Evolutionary conservation across 805 yeast species (phyloP), one percentile per base, ranked within the genome.

Genomic region (Torulaspora maleeae): DNA sequence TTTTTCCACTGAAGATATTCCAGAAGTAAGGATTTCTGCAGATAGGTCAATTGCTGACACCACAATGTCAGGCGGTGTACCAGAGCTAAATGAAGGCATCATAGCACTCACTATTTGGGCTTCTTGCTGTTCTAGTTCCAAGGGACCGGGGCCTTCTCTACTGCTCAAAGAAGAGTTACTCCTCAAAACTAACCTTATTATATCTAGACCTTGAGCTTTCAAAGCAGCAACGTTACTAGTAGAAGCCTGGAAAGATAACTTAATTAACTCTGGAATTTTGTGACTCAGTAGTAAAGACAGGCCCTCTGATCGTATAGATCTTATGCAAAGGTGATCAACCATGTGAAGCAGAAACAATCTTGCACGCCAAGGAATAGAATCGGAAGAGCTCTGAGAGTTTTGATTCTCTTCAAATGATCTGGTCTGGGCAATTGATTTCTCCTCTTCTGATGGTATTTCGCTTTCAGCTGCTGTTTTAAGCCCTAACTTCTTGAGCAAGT

Each of bases 21-120:
- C 74, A n/a, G 83, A 76, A 4, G 80, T 77, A 19, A 90, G 73
- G 56, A 91, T 81, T 44, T 80, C 81, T 0, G 95, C 89, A 29
- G 86, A 79, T 1, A 89, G 84, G 33, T 78, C 77, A 28, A 91
- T 76, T 0, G 96, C 96, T 43, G 77, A 77, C 17, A 86, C 77
- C 1, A 91, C 89, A 1, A 88, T 75, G 29, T 76, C 76, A 1
- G 95, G 79, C 10, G 83, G 81, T 45, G 89, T 82, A 15, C 82
- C 90, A 3, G 75, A 70, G 27, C 75, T 76, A 66, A 93, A 91
- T 9, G 95, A 87, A 0, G 97, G 96, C 39, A 88, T 77, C 45
- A 91, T 72, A 0, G 98, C 95, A 47, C 95, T 83, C 8, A 86
- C 82, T 8, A 93, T 86, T 55, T 88, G 96, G 0, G 98, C 98